A percentile compares a stretch with the other conserved stretches of the same genome.
Evolutionary conservation across 331 rosid genomes (phyloP).

Genomic region (Arachis monticola): DNA sequence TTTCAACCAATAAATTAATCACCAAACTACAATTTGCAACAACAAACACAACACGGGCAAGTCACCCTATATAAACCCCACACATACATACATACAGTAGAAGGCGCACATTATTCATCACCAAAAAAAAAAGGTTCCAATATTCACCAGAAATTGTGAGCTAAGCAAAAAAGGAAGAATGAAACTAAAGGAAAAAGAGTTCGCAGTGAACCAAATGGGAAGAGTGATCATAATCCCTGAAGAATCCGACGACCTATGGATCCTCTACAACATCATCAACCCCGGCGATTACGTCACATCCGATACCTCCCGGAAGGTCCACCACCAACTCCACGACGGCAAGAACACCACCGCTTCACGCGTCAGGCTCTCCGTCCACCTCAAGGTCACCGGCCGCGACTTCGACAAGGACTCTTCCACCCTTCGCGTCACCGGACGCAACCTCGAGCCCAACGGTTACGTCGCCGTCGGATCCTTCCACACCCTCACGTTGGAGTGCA

Average conservation of each 20-base stretch:
- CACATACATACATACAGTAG: not conserved
- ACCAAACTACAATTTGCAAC: slow-evolving; percentile 16
- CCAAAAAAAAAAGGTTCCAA: slow-evolving; percentile 3
- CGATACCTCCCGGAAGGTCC: slow-evolving; percentile 29
- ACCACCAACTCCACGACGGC: slow-evolving; percentile 37
- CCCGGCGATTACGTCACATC: too few relatives aligned
- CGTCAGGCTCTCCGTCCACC: slow-evolving; percentile 16
- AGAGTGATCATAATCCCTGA: slow-evolving; percentile 39
- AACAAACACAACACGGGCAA: slow-evolving; percentile 14
- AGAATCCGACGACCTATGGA: slow-evolving; percentile 49
- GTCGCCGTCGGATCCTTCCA: too few relatives aligned
- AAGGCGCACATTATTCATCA: not conserved
- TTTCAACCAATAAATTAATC: too few relatives aligned
- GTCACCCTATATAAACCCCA: not conserved
- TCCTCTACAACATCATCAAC: slow-evolving; percentile 45
- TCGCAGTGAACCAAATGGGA: slow-evolving; percentile 39
- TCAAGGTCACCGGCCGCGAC: too few relatives aligned
- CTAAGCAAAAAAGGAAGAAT: not conserved
- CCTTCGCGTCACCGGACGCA: too few relatives aligned
- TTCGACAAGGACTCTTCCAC: too few relatives aligned
- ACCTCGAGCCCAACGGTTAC: too few relatives aligned
- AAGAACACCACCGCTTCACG: slow-evolving; percentile 36
- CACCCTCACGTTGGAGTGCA: too few relatives aligned
- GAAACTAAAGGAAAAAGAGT: slow-evolving; percentile 31
- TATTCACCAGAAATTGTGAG: not conserved